Percentiles rank a stretch among this genome's conserved stretches.
These are phyloP conservation scores for Solanum medicagineum DNA, from an alignment of 257 asterid species.

Conservation along the genomic window DNA sequence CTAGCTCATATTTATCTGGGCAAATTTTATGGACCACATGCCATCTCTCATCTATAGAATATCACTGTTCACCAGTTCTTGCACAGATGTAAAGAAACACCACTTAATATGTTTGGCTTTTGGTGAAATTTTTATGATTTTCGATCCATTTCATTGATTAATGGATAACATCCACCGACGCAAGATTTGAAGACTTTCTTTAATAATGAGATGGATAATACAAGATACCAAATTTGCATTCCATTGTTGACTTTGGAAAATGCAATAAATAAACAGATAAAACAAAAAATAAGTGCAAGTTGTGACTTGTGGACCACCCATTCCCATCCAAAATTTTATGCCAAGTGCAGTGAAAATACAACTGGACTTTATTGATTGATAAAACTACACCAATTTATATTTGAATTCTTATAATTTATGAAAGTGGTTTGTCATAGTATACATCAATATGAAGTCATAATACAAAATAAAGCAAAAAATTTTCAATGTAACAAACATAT, in stretches of 20 bases:
- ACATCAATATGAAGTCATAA: not conserved
- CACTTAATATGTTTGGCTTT: not conserved
- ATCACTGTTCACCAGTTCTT: not conserved
- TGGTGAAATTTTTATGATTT: rapidly evolving
- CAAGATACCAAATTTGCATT: not conserved
- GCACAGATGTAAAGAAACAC: rapidly evolving
- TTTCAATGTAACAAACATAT: not conserved
- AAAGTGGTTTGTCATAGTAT: not conserved
- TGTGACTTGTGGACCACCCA: not conserved
- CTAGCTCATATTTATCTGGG: rapidly evolving
- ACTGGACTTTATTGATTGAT: not conserved
- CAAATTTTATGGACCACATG: rapidly evolving
- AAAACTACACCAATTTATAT: not conserved
- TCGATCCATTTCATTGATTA: not conserved
- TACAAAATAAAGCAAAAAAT: not conserved
- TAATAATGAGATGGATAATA: not conserved
- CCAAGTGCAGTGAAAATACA: not conserved
- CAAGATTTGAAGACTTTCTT: not conserved
- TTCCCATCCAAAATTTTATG: not conserved
- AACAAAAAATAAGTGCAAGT: not conserved
- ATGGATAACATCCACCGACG: rapidly evolving
- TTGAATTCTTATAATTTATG: not conserved
- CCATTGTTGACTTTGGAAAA: not conserved
- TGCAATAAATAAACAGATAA: not conserved
- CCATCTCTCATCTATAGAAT: rapidly evolving